Evolutionary conservation across 371 early-diverging fungal genomes (phyloP).

Genomic region (Amoeboradix gromovi): DNA sequence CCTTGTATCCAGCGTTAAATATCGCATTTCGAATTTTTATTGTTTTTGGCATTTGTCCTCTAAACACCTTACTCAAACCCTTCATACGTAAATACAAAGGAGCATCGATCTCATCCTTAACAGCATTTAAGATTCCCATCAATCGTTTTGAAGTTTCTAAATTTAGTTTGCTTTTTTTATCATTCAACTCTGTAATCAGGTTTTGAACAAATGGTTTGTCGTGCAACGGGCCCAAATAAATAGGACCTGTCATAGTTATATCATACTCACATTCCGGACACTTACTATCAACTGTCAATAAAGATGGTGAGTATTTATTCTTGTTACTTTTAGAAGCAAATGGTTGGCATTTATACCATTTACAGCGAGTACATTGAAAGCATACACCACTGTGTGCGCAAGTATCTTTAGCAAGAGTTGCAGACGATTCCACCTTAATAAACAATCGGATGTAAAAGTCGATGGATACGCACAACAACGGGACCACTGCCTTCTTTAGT

Average conservation of each 20-base stretch:
- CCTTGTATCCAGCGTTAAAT: conserved; percentile 61
- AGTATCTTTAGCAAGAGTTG: conserved; percentile 32
- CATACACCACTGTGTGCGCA: conserved; percentile 39
- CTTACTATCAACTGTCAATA: conserved; percentile 6
- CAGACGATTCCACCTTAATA: conserved; percentile 62
- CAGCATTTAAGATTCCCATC: conserved; percentile 74
- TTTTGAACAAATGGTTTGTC: conserved; percentile 38
- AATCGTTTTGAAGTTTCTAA: conserved; percentile 60
- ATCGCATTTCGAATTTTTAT: conserved; percentile 41
- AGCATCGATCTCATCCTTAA: conserved; percentile 25
- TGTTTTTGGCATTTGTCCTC: not conserved
- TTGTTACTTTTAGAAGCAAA: conserved; percentile 15
- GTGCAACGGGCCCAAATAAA: conserved; percentile 62
- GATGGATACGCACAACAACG: conserved; percentile 73
- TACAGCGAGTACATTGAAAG: conserved; percentile 57
- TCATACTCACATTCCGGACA: conserved; percentile 26
- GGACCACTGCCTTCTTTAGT: conserved; percentile 57
- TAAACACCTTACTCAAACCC: not conserved
- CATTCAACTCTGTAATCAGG: conserved; percentile 23
- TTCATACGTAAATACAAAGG: not conserved
- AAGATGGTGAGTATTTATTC: not conserved
- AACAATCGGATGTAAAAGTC: conserved; percentile 98
- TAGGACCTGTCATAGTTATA: conserved; percentile 77
- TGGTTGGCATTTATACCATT: conserved; percentile 30
- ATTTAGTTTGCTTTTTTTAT: conserved; percentile 3